Evolutionary conservation across 2,329 filamentous ascomycete genomes (phyloP).

Genomic region (Epichloe festucae): DNA sequence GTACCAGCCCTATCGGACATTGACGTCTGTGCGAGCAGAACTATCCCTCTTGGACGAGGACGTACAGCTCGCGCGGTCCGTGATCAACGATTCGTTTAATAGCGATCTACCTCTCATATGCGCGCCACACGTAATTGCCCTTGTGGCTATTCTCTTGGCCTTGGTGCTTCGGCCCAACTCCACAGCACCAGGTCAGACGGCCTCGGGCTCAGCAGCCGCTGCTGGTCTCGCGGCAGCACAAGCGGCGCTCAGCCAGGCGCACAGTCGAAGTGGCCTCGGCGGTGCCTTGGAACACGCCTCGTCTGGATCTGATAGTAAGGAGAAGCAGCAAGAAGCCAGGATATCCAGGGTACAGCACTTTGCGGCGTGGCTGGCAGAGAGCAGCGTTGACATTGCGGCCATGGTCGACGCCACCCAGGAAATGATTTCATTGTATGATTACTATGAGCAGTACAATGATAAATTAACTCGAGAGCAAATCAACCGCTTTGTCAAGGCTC

Average conservation of each 20-base stretch:
- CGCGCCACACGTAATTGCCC: conserved; percentile 76
- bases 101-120: conserved; percentile 81
- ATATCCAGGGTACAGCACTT: conserved; percentile 53
- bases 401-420: conserved; percentile 87
- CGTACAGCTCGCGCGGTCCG: conserved; percentile 59
- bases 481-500: conserved; percentile 45
- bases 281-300: conserved; percentile 6
- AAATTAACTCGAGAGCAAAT: conserved; percentile 46
- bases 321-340: conserved; percentile 39
- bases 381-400: conserved; percentile 68
- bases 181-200: conserved; percentile 16
- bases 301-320: conserved; percentile 24
- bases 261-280: conserved; percentile 18
- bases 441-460: conserved; percentile 47
- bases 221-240: conserved; percentile 37
- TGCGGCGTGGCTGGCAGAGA: conserved; percentile 74
- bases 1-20: conserved; percentile 78
- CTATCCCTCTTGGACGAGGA: conserved; percentile 69
- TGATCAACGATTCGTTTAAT: conserved; percentile 87
- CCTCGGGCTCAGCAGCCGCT: conserved; percentile 19
- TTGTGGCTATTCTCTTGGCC: conserved; percentile 72
- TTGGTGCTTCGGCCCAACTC: conserved; percentile 60
- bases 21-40: conserved; percentile 56
- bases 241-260: conserved; percentile 34
- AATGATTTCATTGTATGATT: conserved; percentile 78